phyloP scores from a whole-genome alignment of 345 rosid genomes.

The Hevea brasiliensis region DNA sequence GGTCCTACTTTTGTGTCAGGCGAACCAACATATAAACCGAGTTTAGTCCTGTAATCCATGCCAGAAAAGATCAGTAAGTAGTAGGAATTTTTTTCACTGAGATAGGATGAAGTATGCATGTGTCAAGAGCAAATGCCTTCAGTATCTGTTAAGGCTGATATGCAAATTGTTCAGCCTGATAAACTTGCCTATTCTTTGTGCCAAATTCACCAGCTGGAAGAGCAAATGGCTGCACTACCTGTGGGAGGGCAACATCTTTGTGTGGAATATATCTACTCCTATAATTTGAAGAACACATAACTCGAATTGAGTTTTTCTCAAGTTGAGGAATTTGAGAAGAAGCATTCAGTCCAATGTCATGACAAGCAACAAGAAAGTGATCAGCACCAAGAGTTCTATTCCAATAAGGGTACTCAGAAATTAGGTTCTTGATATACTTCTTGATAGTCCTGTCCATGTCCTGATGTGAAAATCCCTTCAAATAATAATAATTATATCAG shows the following conservation, averaged over 20 bases:
- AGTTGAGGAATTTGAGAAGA: slow-evolving; percentile 8
- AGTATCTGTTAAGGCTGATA: too few species aligned
- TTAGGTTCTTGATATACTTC: slow-evolving; percentile 8
- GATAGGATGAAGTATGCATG: too few species aligned
- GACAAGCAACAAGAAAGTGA: slow-evolving; percentile 30
- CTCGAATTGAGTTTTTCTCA: slow-evolving; percentile 26
- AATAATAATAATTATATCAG: too few species aligned
- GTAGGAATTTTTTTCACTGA: too few species aligned
- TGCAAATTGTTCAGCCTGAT: too few species aligned
- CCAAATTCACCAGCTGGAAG: slow-evolving; percentile 13
- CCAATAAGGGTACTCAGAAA: slow-evolving; percentile 24
- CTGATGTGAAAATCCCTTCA: slow-evolving; percentile 19
- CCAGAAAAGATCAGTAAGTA: too few species aligned
- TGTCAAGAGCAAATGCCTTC: too few species aligned
- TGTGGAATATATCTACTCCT: slow-evolving; percentile 18
- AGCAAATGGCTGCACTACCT: slow-evolving; percentile 1
- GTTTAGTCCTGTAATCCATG: too few species aligned
- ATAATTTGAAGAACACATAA: slow-evolving; percentile 24
- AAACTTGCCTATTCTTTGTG: slow-evolving; percentile 15
- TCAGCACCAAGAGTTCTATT: slow-evolving; percentile 26
- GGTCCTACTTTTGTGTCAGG: too few species aligned
- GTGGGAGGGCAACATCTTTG: slow-evolving; percentile 31
- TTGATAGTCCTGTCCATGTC: not conserved
- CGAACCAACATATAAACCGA: too few species aligned
- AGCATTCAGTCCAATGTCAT: slow-evolving; percentile 5